These are phyloP conservation scores for Acidomyces sp. DNA, from an alignment of 495 filamentous ascomycete genomes.

Conservation along the genomic window DNA sequence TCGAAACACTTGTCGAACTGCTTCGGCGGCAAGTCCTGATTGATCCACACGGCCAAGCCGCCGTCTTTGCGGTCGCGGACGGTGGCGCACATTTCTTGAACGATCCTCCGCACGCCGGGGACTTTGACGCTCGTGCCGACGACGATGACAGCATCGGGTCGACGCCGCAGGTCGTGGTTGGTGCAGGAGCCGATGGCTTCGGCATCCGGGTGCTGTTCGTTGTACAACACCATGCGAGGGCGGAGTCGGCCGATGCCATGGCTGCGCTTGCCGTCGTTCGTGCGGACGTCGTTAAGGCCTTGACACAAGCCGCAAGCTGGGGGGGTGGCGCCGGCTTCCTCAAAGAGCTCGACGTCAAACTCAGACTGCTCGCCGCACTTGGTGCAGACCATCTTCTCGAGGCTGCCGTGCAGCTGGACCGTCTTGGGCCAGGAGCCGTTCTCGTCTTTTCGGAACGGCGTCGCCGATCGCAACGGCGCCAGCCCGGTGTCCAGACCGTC, in stretches of 20 bases:
- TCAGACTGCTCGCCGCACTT: slow-evolving; percentile 70
- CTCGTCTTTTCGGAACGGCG: slow-evolving; percentile 68
- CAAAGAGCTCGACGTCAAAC: slow-evolving; percentile 68
- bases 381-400: slow-evolving; percentile 90
- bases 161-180: slow-evolving; percentile 63
- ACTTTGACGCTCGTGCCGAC: slow-evolving; percentile 93
- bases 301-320: slow-evolving; percentile 70
- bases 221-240: slow-evolving; percentile 91
- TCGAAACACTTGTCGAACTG: slow-evolving; percentile 94
- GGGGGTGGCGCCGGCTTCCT: slow-evolving; percentile 52
- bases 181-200: slow-evolving; percentile 90
- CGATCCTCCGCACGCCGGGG: slow-evolving; percentile 76
- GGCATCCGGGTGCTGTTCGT: slow-evolving; percentile 91
- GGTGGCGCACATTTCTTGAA: slow-evolving; percentile 74
- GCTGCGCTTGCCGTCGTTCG: slow-evolving; percentile 73
- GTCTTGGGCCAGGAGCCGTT: slow-evolving; percentile 61
- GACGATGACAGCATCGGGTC: slow-evolving; percentile 85
- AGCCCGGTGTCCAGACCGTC: slow-evolving; percentile 86
- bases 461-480: slow-evolving; percentile 59
- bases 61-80: slow-evolving; percentile 71
- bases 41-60: slow-evolving; percentile 80
- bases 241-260: slow-evolving; percentile 85
- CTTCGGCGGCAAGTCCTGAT: slow-evolving; percentile 72
- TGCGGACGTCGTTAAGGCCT: slow-evolving; percentile 60
- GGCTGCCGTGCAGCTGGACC: slow-evolving; percentile 85